Base-by-base conservation (phyloP, 2,329 filamentous ascomycete genomes). In the Fusarium begoniae region DNA sequence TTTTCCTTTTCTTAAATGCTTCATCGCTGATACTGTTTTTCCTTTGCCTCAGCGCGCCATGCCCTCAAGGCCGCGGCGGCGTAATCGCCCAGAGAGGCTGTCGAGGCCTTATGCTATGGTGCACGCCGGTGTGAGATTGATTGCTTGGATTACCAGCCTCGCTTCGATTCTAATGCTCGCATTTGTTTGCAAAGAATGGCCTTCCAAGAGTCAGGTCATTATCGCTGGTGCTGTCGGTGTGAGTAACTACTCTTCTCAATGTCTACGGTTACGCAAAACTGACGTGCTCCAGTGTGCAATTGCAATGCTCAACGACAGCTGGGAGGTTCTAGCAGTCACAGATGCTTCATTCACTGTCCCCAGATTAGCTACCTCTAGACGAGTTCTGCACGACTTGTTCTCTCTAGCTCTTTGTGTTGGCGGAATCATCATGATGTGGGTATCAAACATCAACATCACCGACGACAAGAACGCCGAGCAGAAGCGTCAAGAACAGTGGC, bases 231-330 rank as follows among this genome's bases (percentile, higher is more conserved):
- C 82, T 22, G 63, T 81, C 0, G 81, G 81, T 12, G 81, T 83
- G 66, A 70, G 81, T 78, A 48, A 8, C 24, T 14, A 17, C 24
- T 47, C 22, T 38, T 17, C 5, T 30, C 20, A 8, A 18, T 2
- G 5, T 53, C 8, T 28, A 24, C 13, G 14, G 43, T 51, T 30
- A 30, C 41, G 70, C 55, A 30, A 70, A 32, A 38, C 64, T 73
- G 63, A 70, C 60, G 48, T 54, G 41, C 32, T 37, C 30, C 17
- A 82, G 81, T 75, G 75, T 32, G 72, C 75, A 55, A 75, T 82
- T 22, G 79, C 82, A 30, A 75, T 83, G 63, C 78, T 84, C 71
- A 82, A 81, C 59, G 82, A 84, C 53, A 83, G 80, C 75, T 83
- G 82, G 81, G 80, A 83, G 45, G 77, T 80, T 48, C 62, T 80